Base-by-base conservation (phyloP, 1,284 basidiomycete species). In the Leccinum solheimii region DNA sequence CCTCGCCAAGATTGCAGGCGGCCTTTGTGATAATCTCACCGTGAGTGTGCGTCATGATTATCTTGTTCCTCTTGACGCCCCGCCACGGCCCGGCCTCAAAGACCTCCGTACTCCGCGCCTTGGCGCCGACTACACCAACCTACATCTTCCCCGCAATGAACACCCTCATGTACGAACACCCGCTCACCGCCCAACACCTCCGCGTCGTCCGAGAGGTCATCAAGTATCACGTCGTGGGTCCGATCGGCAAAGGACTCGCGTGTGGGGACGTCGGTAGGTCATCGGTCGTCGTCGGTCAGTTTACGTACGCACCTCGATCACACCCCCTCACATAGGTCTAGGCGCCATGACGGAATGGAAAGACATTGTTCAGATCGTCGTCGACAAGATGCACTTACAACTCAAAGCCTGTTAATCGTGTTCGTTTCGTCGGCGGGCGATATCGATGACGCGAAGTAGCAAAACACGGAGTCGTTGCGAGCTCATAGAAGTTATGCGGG, bases 61-160 rank as follows among this genome's bases (percentile, higher is more conserved):
- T 23, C 48, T 14, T 26, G 19, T 16, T 8, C 5, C 11, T 19
- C n/a, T 6, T 14, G 14, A 4, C 23, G 7, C 6, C 16, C n/a
- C n/a, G 9, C 40, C 40, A 40, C 9, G 40, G 40, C 40, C 7
- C 2, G n/a, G n/a, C 40, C 40, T 43, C 40, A 43, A 43, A 97
- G 94, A 96, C 95, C 2, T 95, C 92, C 6, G 80, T 98, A 10
- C 83, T 99, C 62, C 88, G 96, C 16, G 97, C 96, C 0, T 80
- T 97, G 0, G 81, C 90, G 8, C 90, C 93, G 0, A 82, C 82
- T 2, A 97, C 92, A 0, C 90, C 91, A 2, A 94, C 93, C 16
- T 91, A 91, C 68, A 77, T 98, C 34, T 98, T 96, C 70, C 97
- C 97, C 3, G 97, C 97, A 0, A 99, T 98, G 97, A 99, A 99